Evolutionary conservation across 129 eudicot species (phyloP).

Genomic region (Ambrosia artemisiifolia): DNA sequence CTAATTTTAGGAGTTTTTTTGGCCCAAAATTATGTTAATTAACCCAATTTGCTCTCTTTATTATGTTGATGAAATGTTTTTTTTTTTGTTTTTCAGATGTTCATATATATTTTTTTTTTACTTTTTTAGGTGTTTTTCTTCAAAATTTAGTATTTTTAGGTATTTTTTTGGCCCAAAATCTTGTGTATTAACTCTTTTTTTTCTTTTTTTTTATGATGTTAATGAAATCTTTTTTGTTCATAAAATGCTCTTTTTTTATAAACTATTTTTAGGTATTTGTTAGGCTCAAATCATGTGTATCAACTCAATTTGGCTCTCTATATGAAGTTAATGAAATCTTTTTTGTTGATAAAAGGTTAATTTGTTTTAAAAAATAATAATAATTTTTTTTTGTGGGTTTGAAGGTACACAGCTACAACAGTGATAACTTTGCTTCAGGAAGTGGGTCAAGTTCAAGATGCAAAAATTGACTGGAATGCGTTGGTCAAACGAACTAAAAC

Average conservation of each 20-base stretch:
- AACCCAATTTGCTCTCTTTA: neutral
- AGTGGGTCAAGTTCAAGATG: conserved; percentile 51
- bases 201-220: no score
- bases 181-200: no score
- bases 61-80: neutral
- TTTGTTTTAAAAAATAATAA: no score
- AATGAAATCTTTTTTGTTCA: no score
- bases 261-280: neutral
- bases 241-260: no score
- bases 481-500: conserved; percentile 65
- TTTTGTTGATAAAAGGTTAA: neutral
- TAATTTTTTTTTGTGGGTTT: neutral
- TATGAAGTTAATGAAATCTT: neutral
- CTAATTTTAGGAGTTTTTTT: no score
- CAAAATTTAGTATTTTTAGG: no score
- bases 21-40: neutral
- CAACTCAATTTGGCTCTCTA: neutral
- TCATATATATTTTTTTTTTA: no score
- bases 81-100: neutral
- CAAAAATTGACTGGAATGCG: conserved; percentile 63
- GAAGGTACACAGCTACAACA: conserved; percentile 68
- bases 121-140: no score
- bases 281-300: neutral
- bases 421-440: conserved; percentile 76
- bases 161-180: no score